A percentile compares a stretch with the other conserved stretches of the same genome.
phyloP scores from a whole-genome alignment of 176 grass and related monocot species.

The Oryza rufipogon region DNA sequence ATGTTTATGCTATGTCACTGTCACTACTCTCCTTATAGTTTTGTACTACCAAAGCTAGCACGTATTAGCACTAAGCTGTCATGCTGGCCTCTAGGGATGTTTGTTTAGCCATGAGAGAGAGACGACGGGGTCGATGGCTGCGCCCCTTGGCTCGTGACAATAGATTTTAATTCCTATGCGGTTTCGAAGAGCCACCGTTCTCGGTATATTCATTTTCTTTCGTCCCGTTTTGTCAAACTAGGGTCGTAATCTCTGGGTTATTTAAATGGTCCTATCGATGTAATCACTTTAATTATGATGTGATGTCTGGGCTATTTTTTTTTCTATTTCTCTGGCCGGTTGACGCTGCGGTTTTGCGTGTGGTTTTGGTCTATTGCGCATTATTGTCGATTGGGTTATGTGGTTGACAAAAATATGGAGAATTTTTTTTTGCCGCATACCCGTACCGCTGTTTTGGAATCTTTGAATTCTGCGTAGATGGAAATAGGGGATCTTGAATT shows the following conservation, averaged over 20 bases:
- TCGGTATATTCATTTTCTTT: slow-evolving; percentile 10
- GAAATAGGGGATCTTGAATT: background rate
- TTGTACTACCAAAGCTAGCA: background rate
- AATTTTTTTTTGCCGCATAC: background rate
- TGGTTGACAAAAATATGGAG: background rate
- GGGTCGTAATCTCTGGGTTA: background rate
- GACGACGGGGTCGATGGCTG: background rate
- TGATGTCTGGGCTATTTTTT: background rate
- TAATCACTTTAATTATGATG: background rate
- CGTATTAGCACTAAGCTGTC: background rate
- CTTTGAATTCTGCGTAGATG: background rate
- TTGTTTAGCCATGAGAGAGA: background rate
- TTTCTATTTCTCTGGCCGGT: background rate
- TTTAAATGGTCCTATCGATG: background rate
- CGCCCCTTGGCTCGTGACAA: background rate
- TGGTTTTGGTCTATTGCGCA: background rate
- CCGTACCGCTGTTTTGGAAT: background rate
- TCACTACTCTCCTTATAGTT: slow-evolving; percentile 1
- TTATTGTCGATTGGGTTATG: background rate
- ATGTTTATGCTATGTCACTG: background rate
- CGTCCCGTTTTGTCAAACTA: background rate
- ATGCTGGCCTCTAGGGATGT: background rate
- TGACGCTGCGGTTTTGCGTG: background rate
- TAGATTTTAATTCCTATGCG: background rate
- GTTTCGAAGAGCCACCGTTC: slow-evolving; percentile 33